These are phyloP conservation scores for Rhinocladiella similis DNA, from an alignment of 2,329 filamentous ascomycete genomes.

Conservation along the genomic window DNA sequence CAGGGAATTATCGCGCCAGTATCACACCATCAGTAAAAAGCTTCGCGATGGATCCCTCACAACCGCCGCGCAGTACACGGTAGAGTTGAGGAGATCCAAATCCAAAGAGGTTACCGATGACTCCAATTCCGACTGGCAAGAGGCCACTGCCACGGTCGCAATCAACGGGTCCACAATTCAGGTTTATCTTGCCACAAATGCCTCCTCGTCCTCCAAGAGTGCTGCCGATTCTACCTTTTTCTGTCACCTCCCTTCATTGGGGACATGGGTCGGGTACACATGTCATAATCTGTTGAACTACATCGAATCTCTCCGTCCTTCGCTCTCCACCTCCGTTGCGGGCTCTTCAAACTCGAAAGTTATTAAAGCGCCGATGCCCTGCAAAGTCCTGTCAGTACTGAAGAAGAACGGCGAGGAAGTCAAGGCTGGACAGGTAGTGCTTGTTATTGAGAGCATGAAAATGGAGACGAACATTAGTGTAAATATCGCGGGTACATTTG, in stretches of 20 bases:
- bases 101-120: neutral
- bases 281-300: constrained; percentile 34
- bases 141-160: constrained; percentile 12
- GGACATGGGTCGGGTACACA: constrained; percentile 32
- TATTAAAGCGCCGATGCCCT: constrained; percentile 38
- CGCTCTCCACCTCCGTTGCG: constrained; percentile 14
- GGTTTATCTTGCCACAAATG: constrained; percentile 25
- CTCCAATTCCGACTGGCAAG: constrained; percentile 9
- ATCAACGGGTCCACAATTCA: constrained; percentile 29
- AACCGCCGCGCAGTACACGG: neutral
- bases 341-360: constrained; percentile 19
- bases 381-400: constrained; percentile 36
- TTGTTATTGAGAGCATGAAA: constrained; percentile 48
- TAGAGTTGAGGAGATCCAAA: constrained; percentile 4
- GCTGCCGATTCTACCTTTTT: constrained; percentile 17
- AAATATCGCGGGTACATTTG: constrained; percentile 32
- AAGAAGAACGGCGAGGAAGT: constrained; percentile 36
- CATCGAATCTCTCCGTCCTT: constrained; percentile 28
- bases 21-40: constrained; percentile 17
- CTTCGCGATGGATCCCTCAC: constrained; percentile 4
- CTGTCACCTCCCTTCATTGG: constrained; percentile 35
- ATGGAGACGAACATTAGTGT: constrained; percentile 40
- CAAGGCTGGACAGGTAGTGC: constrained; percentile 34
- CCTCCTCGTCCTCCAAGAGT: neutral
- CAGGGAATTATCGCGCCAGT: constrained; percentile 7